Evolutionary conservation across 495 filamentous ascomycete genomes (phyloP).

Genomic region (Achaetomiella virescens): DNA sequence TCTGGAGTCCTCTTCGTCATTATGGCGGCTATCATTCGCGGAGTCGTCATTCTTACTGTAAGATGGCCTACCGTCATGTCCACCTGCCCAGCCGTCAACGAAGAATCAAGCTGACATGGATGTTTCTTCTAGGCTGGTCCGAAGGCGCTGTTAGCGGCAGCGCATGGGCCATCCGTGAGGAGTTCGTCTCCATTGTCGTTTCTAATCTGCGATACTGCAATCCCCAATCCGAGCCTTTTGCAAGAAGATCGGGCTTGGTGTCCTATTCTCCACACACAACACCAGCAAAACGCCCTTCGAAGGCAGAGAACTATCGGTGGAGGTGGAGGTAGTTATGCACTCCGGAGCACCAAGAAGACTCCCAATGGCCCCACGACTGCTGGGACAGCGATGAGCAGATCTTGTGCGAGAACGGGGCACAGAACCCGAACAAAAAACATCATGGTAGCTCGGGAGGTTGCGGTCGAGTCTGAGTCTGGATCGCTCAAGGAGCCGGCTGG

Average conservation of each 20-base stretch:
- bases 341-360: not conserved
- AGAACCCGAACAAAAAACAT: not conserved
- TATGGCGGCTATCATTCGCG: not conserved
- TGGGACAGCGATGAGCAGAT: conserved; percentile 4
- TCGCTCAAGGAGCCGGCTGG: not conserved
- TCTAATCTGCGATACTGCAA: not conserved
- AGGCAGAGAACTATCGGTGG: not conserved
- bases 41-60: conserved; percentile 1
- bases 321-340: not conserved
- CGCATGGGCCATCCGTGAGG: not conserved
- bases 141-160: conserved; percentile 1
- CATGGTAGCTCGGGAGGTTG: not conserved
- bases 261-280: not conserved
- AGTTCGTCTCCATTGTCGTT: conserved; percentile 1
- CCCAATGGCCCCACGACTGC: not conserved
- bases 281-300: not conserved
- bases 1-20: not conserved
- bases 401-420: not conserved
- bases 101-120: not conserved
- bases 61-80: not conserved
- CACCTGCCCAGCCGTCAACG: not conserved
- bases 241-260: not conserved
- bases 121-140: not conserved
- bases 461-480: not conserved
- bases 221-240: not conserved